These are phyloP conservation scores for Oxytropis ochrocephala DNA, from an alignment of 306 rosid species.

Conservation along the genomic window DNA sequence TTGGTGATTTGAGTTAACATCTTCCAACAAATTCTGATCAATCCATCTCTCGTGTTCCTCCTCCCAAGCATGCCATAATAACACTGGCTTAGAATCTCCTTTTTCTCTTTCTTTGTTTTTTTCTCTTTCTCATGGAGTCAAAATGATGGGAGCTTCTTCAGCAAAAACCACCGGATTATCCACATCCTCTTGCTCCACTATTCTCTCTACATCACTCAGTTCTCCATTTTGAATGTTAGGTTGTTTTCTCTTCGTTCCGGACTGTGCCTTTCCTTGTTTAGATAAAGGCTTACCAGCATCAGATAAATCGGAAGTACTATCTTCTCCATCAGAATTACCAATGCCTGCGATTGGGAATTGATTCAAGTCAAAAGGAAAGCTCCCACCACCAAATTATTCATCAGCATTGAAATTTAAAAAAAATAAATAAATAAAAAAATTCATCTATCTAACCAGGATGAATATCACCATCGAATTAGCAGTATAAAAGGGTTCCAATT, in stretches of 20 bases:
- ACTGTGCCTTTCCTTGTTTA: conserved; percentile 10
- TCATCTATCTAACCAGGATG: background rate
- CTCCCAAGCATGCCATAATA: conserved; percentile 70
- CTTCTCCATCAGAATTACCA: conserved; percentile 19
- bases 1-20: conserved; percentile 41
- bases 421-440: background rate
- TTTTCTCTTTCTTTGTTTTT: conserved; percentile 21
- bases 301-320: conserved; percentile 17
- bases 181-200: background rate
- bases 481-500: background rate
- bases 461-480: background rate
- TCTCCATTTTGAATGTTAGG: too few relatives aligned
- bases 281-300: background rate
- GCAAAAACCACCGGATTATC: background rate
- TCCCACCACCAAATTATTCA: conserved; percentile 21
- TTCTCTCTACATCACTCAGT: background rate
- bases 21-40: conserved; percentile 38
- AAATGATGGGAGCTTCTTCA: background rate
- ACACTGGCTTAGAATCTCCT: conserved; percentile 17
- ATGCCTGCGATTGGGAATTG: conserved; percentile 1
- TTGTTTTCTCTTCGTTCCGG: conserved; percentile 6
- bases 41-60: conserved; percentile 60
- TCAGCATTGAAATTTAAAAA: conserved; percentile 8
- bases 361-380: conserved; percentile 9
- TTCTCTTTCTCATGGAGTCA: background rate